A percentile compares a stretch with the other conserved stretches of the same genome.
phyloP scores from a whole-genome alignment of 164 flowering plant species.

The Vitis cinerea region DNA sequence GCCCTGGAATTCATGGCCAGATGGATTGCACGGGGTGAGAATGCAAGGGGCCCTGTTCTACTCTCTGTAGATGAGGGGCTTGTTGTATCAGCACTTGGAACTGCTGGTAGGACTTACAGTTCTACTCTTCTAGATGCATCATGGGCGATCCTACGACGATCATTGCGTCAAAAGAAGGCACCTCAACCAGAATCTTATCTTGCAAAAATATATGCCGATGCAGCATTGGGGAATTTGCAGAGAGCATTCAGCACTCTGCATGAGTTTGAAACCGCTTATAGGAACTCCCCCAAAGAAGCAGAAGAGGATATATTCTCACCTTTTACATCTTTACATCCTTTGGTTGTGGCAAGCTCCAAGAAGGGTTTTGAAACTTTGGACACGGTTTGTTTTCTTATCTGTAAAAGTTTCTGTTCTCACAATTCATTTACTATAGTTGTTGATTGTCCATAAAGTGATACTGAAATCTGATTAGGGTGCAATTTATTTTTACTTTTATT shows the following conservation, averaged over 20 bases:
- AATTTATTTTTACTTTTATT: too few species aligned
- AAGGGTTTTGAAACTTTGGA: constrained; percentile 89
- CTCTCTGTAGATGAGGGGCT: constrained; percentile 85
- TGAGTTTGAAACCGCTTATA: constrained; percentile 71
- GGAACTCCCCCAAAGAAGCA: constrained; percentile 35
- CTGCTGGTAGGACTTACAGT: constrained; percentile 73
- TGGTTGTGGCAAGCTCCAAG: constrained; percentile 84
- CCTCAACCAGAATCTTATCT: constrained; percentile 77
- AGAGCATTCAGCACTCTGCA: constrained; percentile 70
- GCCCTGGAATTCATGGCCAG: constrained; percentile 76
- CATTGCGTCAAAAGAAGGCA: constrained; percentile 68
- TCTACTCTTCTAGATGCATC: constrained; percentile 76
- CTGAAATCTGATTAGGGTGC: too few species aligned
- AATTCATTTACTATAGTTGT: neutral
- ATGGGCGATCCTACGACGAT: constrained; percentile 74
- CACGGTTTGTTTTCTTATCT: constrained; percentile 40
- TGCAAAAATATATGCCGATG: constrained; percentile 71
- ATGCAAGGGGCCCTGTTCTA: constrained; percentile 52
- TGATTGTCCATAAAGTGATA: too few species aligned
- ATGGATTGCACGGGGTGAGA: constrained; percentile 77
- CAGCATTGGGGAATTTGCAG: constrained; percentile 71
- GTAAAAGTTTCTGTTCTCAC: neutral
- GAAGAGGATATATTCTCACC: constrained; percentile 80
- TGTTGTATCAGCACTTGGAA: constrained; percentile 64
- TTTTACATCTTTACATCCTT: constrained; percentile 74